Evolutionary conservation across 2,329 filamentous ascomycete species (phyloP).

Genomic region (Claviceps sp.): DNA sequence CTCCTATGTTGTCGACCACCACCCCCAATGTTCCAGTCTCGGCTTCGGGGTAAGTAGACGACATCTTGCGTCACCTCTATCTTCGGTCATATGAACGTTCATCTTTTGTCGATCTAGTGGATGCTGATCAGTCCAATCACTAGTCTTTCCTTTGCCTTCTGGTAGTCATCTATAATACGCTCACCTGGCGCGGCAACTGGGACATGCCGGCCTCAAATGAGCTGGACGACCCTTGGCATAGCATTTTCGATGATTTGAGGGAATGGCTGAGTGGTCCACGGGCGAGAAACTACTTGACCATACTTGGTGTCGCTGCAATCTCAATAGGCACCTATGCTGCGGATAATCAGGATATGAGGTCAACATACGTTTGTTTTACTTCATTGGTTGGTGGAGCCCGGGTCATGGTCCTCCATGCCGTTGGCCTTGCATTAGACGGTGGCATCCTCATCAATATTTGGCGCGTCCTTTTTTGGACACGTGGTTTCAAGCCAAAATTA

Average conservation of each 20-base stretch:
- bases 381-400: conserved; percentile 24
- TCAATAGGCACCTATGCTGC: conserved; percentile 29
- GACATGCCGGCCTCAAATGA: conserved; percentile 18
- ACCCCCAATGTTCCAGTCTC: conserved; percentile 36
- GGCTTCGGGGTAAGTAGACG: conserved; percentile 30
- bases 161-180: conserved; percentile 31
- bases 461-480: conserved; percentile 37
- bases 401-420: conserved; percentile 27
- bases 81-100: neutral
- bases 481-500: conserved; percentile 33
- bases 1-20: conserved; percentile 29
- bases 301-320: conserved; percentile 25
- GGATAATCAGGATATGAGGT: conserved; percentile 24
- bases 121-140: neutral
- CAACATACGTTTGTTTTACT: conserved; percentile 38
- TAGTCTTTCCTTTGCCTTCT: conserved; percentile 34
- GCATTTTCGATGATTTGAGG: conserved; percentile 31
- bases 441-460: conserved; percentile 33
- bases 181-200: conserved; percentile 22
- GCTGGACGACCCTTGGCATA: conserved; percentile 35
- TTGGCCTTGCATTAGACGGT: conserved; percentile 33
- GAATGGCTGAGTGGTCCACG: conserved; percentile 33
- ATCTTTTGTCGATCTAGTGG: neutral
- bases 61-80: neutral
- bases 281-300: conserved; percentile 20